Conservation (phyloP, 495 filamentous ascomycete species). For the Aspergillus olivimuriae region DNA sequence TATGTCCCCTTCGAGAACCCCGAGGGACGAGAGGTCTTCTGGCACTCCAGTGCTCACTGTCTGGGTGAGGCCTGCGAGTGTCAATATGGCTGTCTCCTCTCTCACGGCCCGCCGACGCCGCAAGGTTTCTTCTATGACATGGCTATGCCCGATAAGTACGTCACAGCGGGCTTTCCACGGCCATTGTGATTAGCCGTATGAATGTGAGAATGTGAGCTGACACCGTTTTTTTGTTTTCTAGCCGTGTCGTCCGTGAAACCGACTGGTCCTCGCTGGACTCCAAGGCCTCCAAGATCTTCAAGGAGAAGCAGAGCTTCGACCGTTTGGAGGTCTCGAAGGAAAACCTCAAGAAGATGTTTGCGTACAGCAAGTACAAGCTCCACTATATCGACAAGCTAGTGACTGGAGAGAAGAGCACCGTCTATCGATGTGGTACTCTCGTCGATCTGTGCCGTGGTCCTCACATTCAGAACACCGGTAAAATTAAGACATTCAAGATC, state of each 20-base stretch:
- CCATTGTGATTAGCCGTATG: no score
- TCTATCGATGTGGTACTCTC: slow-evolving; percentile 79
- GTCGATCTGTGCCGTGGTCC: slow-evolving; percentile 77
- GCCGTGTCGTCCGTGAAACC: slow-evolving; percentile 58
- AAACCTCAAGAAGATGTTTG: slow-evolving; percentile 91
- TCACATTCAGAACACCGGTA: slow-evolving; percentile 87
- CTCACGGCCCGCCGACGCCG: slow-evolving; percentile 85
- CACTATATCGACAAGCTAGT: slow-evolving; percentile 94
- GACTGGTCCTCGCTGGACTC: slow-evolving; percentile 80
- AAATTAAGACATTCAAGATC: slow-evolving; percentile 89
- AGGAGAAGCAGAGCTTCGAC: slow-evolving; percentile 95
- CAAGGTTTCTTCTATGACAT: slow-evolving; percentile 99
- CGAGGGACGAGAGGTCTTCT: slow-evolving; percentile 79
- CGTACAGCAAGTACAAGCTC: slow-evolving; percentile 92
- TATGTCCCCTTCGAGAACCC: slow-evolving; percentile 79
- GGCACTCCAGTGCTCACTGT: slow-evolving; percentile 89
- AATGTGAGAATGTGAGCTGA: neutral
- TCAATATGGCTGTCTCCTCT: slow-evolving; percentile 83
- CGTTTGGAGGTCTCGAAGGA: slow-evolving; percentile 82
- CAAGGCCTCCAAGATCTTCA: slow-evolving; percentile 70
- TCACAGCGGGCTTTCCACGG: no score
- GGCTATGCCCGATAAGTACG: slow-evolving; percentile 65
- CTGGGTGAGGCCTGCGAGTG: slow-evolving; percentile 91
- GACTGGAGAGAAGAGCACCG: slow-evolving; percentile 83
- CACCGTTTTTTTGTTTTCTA: slow-evolving; percentile 14